Percentiles rank a stretch among this genome's conserved stretches.
Conservation (phyloP, 345 rosid genomes). For the Rhodomyrtus tomentosa region DNA sequence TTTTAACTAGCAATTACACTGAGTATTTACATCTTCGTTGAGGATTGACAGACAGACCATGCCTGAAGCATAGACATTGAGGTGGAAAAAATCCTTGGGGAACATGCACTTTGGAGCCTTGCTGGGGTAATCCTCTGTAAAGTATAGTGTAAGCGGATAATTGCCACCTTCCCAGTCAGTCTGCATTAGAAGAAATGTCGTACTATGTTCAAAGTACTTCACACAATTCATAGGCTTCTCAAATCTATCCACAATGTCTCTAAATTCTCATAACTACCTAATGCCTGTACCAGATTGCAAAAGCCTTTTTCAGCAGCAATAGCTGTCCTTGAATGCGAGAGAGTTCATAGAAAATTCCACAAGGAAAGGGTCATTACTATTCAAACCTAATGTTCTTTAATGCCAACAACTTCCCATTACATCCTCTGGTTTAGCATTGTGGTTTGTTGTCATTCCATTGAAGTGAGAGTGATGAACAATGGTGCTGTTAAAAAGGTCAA, state of each 20-base stretch:
- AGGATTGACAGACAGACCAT: slow-evolving; percentile 84
- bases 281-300: too few relatives aligned
- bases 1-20: background rate
- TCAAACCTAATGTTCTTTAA: background rate
- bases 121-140: slow-evolving; percentile 87
- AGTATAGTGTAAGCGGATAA: slow-evolving; percentile 63
- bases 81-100: slow-evolving; percentile 77
- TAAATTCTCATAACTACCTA: background rate
- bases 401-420: background rate
- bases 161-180: slow-evolving; percentile 90
- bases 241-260: background rate
- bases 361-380: background rate
- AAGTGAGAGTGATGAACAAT: background rate
- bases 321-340: too few relatives aligned
- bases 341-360: too few relatives aligned
- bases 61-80: slow-evolving; percentile 88
- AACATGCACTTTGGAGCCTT: slow-evolving; percentile 88
- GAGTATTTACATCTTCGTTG: slow-evolving; percentile 64
- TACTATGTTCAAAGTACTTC: background rate
- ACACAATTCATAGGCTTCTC: background rate
- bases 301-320: too few relatives aligned
- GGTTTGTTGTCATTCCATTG: background rate
- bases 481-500: background rate
- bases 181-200: slow-evolving; percentile 16
- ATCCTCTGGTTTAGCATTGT: background rate